Evolutionary conservation across 306 rosid species (phyloP).

Genomic region (Astragalus membranaceus): DNA sequence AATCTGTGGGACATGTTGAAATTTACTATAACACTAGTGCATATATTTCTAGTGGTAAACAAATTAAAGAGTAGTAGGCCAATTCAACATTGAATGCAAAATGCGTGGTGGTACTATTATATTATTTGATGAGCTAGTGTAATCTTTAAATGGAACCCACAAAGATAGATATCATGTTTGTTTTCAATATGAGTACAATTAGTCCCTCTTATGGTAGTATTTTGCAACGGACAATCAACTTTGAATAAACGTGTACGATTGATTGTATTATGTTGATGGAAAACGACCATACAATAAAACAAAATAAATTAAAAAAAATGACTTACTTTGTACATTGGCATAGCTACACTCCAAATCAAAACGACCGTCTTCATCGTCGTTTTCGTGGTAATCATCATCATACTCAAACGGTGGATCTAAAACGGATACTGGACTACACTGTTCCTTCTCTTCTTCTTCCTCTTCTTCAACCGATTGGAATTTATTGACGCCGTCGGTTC

Average conservation of each 20-base stretch:
- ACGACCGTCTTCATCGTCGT: constrained; percentile 26
- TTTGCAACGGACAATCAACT: constrained; percentile 19
- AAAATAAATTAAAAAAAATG: not conserved
- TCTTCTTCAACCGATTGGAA: constrained; percentile 47
- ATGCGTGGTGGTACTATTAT: not conserved
- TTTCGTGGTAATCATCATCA: constrained; percentile 48
- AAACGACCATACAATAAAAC: constrained; percentile 41
- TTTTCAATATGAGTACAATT: constrained; percentile 7
- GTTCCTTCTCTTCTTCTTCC: constrained; percentile 79
- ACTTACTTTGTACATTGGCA: constrained; percentile 87
- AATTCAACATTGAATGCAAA: constrained; percentile 31
- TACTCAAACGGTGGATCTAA: constrained; percentile 89
- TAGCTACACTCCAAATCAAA: constrained; percentile 75
- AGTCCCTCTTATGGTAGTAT: constrained; percentile 16
- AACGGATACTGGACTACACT: constrained; percentile 85
- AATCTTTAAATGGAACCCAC: constrained; percentile 64
- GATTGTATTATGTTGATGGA: constrained; percentile 25
- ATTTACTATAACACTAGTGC: constrained; percentile 13
- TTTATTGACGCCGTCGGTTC: constrained; percentile 31
- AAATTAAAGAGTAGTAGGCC: constrained; percentile 15
- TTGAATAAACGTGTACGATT: constrained; percentile 24
- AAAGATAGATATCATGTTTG: constrained; percentile 29
- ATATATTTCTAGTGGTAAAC: not conserved
- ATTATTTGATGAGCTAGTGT: constrained; percentile 6
- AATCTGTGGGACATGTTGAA: constrained; percentile 38